Percentiles rank a stretch among this genome's conserved stretches.
Evolutionary conservation across 1,284 basidiomycete species (phyloP).

Genomic region (Mycena citricolor): DNA sequence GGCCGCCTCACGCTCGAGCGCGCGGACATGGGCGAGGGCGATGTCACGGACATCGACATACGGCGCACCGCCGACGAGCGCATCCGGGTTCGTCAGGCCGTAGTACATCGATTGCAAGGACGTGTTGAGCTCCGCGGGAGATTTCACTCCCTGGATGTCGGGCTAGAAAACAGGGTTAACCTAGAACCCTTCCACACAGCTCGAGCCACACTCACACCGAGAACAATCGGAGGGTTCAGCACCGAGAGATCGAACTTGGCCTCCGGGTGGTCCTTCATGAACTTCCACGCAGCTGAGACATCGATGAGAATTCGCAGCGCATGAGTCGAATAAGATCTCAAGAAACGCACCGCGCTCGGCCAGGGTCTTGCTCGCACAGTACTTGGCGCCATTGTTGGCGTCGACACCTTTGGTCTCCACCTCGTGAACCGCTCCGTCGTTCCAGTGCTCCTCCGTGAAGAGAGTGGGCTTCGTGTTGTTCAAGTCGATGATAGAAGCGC

Average conservation of each 20-base stretch:
- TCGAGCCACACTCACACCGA: constrained; percentile 7
- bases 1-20: constrained; percentile 47
- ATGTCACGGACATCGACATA: constrained; percentile 64
- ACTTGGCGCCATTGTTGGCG: constrained; percentile 41
- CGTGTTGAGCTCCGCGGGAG: constrained; percentile 27
- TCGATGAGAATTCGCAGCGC: too few species aligned
- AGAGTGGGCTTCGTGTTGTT: constrained; percentile 30
- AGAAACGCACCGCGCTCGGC: constrained; percentile 58
- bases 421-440: constrained; percentile 45
- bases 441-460: constrained; percentile 58
- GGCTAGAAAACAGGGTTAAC: constrained; percentile 27
- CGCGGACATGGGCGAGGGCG: constrained; percentile 50
- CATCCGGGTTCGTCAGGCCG: constrained; percentile 23
- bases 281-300: constrained; percentile 44
- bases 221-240: constrained; percentile 44
- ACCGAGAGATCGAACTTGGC: constrained; percentile 44
- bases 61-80: constrained; percentile 12
- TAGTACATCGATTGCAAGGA: constrained; percentile 29
- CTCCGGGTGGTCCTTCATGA: constrained; percentile 35
- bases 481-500: constrained; percentile 46
- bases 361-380: constrained; percentile 64
- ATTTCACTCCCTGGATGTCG: constrained; percentile 30
- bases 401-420: constrained; percentile 45
- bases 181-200: neutral
- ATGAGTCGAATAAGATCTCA: too few species aligned